These are phyloP conservation scores for Agastache rugosa DNA, from an alignment of 257 asterid genomes.

Conservation along the genomic window DNA sequence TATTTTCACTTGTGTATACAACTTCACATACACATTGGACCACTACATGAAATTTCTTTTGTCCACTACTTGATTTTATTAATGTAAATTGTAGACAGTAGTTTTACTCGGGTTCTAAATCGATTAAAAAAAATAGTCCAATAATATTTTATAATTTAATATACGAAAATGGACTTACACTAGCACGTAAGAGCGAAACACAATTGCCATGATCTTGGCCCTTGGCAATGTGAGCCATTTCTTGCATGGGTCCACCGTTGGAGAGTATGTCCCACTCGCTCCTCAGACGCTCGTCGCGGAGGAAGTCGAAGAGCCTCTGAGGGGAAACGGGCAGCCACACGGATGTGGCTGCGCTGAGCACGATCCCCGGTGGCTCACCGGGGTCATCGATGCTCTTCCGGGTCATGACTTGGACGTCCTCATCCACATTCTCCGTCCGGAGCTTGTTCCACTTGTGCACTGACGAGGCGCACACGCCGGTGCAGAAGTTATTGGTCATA, in stretches of 20 bases:
- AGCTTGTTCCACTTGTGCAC: slow-evolving; percentile 91
- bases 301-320: slow-evolving; percentile 80
- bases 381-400: slow-evolving; percentile 88
- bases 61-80: slow-evolving; percentile 16
- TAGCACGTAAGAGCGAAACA: slow-evolving; percentile 88
- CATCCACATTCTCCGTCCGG: slow-evolving; percentile 68
- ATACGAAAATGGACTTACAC: slow-evolving; percentile 47
- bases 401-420: slow-evolving; percentile 89
- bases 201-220: slow-evolving; percentile 90
- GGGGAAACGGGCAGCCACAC: slow-evolving; percentile 92
- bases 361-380: slow-evolving; percentile 93
- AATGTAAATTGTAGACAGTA: background rate
- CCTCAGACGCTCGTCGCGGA: slow-evolving; percentile 77
- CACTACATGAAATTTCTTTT: background rate
- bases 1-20: background rate
- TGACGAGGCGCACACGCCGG: slow-evolving; percentile 92
- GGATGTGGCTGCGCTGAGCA: slow-evolving; percentile 89
- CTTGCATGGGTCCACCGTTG: slow-evolving; percentile 98
- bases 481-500: slow-evolving; percentile 89
- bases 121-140: background rate
- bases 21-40: slow-evolving; percentile 6
- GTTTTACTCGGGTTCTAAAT: background rate
- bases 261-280: slow-evolving; percentile 97
- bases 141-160: background rate
- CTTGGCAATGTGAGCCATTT: slow-evolving; percentile 91